A percentile compares a stretch with the other conserved stretches of the same genome.
Evolutionary conservation across 352 stramenopile genomes (phyloP).

Genomic region (Phytophthora sp.): DNA sequence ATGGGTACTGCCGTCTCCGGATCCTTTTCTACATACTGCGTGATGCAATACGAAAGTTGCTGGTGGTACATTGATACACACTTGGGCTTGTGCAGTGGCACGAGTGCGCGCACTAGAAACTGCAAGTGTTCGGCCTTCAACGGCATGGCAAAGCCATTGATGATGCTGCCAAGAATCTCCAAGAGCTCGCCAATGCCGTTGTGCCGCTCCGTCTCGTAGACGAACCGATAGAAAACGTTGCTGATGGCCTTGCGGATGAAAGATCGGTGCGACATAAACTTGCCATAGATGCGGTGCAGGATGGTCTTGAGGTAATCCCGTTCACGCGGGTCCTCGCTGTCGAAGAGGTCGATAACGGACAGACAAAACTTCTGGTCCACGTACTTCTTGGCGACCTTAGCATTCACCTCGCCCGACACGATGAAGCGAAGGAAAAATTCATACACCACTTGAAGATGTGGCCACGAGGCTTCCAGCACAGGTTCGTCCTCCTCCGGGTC

Average conservation of each 20-base stretch:
- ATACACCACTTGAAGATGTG: constrained; percentile 98
- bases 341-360: constrained; percentile 94
- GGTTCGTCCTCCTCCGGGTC: constrained; percentile 99
- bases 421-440: constrained; percentile 99
- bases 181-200: constrained; percentile 97
- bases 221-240: constrained; percentile 98
- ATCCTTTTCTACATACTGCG: constrained; percentile 99
- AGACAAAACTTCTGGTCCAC: constrained; percentile 98
- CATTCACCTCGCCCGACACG: constrained; percentile 96
- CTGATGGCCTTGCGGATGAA: constrained; percentile 98
- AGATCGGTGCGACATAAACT: constrained; percentile 98
- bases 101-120: constrained; percentile 95
- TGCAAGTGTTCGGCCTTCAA: constrained; percentile 98
- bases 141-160: constrained; percentile 99
- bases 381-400: constrained; percentile 98
- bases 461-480: constrained; percentile 96
- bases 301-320: constrained; percentile 99
- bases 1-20: constrained; percentile 96
- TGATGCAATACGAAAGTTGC: constrained; percentile 99
- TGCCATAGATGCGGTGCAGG: constrained; percentile 99
- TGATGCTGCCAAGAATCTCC: constrained; percentile 98
- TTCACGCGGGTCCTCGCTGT: constrained; percentile 97
- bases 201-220: constrained; percentile 98
- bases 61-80: constrained; percentile 98
- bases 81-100: constrained; percentile 98